Evolutionary conservation across 495 filamentous ascomycete species (phyloP).

Genomic region (Penicillium daleae): DNA sequence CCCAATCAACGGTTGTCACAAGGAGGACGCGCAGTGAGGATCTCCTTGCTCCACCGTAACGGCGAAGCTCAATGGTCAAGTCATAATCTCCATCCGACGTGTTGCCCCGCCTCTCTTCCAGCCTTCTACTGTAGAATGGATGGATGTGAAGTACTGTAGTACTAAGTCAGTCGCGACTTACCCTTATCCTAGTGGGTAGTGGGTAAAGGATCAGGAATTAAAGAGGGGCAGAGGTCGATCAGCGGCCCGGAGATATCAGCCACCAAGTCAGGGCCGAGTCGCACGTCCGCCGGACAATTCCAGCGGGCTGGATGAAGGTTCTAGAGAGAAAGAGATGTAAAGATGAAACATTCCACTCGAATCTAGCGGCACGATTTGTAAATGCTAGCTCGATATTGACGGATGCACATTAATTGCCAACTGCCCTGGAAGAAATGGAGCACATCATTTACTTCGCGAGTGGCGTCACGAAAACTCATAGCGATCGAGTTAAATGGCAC

Average conservation of each 20-base stretch:
- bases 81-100: background rate
- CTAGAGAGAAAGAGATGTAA: background rate
- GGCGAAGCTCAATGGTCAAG: background rate
- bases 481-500: background rate
- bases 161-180: too few relatives aligned
- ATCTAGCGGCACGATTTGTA: background rate
- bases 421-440: conserved; percentile 9
- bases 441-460: conserved; percentile 25
- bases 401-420: background rate
- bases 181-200: too few relatives aligned
- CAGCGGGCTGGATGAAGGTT: background rate
- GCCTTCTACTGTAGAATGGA: too few relatives aligned
- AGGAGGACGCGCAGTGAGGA: conserved; percentile 5
- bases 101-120: background rate
- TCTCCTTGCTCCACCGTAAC: conserved; percentile 2
- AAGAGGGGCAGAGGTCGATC: conserved; percentile 11
- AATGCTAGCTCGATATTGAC: background rate
- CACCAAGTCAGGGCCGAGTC: conserved; percentile 9
- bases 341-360: background rate
- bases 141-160: too few relatives aligned
- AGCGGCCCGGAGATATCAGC: conserved; percentile 6
- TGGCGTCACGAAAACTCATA: conserved; percentile 20
- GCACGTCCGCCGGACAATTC: background rate
- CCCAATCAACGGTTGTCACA: background rate
- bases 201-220: background rate